Conservation (phyloP, 2,329 filamentous ascomycete genomes). For the Colletotrichum tabaci region DNA sequence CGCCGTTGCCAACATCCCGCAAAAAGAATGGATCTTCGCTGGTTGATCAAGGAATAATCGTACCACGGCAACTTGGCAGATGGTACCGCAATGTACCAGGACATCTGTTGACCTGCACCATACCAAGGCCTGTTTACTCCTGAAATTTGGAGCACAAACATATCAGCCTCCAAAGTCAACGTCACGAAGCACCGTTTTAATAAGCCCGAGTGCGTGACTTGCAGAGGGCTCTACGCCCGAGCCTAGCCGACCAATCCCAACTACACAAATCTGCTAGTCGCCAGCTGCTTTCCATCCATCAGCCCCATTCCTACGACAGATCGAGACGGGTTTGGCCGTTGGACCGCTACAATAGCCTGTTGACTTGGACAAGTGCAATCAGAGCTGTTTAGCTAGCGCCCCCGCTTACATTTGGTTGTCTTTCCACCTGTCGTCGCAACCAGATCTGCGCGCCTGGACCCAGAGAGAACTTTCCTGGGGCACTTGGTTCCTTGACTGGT, state of each 20-base stretch:
- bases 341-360: not conserved
- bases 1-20: conserved; percentile 18
- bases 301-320: not conserved
- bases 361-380: too few relatives aligned
- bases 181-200: not conserved
- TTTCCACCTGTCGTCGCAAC: not conserved
- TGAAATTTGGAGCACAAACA: conserved; percentile 8
- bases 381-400: not conserved
- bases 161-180: not conserved
- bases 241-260: not conserved
- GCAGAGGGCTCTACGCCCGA: not conserved
- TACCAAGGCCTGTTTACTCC: conserved; percentile 2
- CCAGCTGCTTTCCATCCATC: not conserved
- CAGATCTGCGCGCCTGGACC: not conserved
- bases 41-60: not conserved
- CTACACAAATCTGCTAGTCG: not conserved
- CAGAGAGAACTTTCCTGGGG: not conserved
- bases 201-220: not conserved
- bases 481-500: not conserved
- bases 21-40: not conserved
- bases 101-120: not conserved
- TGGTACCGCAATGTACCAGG: conserved; percentile 5
- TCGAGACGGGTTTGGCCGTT: not conserved
- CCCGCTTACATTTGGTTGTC: not conserved
- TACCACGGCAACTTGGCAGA: conserved; percentile 3